Conservation (phyloP, 2,329 filamentous ascomycete genomes). For the Bipolaris cookei region DNA sequence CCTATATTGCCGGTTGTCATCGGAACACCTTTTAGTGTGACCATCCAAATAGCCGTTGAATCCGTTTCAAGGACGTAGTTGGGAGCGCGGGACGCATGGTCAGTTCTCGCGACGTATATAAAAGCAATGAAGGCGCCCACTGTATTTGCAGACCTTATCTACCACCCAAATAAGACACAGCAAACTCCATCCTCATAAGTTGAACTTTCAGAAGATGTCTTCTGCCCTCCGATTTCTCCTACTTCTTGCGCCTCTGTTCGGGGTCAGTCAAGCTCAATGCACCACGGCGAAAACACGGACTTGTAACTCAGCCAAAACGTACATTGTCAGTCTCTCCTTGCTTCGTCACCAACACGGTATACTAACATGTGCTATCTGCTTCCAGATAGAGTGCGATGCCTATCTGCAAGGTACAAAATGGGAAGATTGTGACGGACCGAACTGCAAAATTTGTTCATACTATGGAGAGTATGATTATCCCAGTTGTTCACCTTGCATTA, state of each 20-base stretch:
- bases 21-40: neutral
- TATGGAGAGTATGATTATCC: neutral
- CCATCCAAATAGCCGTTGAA: neutral
- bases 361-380: neutral
- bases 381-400: neutral
- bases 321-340: neutral
- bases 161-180: neutral
- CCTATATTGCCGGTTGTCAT: neutral
- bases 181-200: neutral
- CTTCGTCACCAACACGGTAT: neutral
- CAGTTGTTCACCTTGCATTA: neutral
- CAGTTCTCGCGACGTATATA: neutral
- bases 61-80: too few species aligned
- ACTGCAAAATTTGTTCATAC: neutral
- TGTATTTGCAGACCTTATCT: neutral
- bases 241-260: neutral
- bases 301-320: neutral
- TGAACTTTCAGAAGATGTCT: neutral
- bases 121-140: neutral
- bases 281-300: neutral
- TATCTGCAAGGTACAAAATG: neutral
- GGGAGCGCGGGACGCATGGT: neutral
- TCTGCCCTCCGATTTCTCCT: neutral
- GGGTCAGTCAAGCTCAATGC: neutral
- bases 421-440: neutral